Evolutionary conservation across 1,284 basidiomycete genomes (phyloP), one percentile per base, ranked within the genome.

Genomic region (Heterobasidion irregulare): DNA sequence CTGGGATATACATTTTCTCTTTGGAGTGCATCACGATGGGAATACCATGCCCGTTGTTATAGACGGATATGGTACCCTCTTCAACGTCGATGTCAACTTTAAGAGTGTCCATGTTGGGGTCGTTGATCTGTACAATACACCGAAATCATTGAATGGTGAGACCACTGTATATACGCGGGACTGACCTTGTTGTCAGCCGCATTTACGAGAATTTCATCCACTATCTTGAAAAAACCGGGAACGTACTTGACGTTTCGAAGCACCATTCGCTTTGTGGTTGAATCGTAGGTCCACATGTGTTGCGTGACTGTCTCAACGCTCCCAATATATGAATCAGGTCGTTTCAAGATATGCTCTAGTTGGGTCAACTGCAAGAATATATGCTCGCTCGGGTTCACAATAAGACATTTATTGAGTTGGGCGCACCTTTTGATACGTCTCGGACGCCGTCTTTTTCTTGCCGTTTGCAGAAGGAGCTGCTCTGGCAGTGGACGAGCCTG

Each of bases 181-280:
- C 67, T 53, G 60, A 91, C 96, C 85, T 99, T 99, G 75, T 99
- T 98, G 70, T 99, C 97, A 7, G 97, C 97, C 16, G 97, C 97
- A 68, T 99, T 99, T 64, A 99, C 97, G 6, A 99, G 79, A 65
- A 99, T 99, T 74, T 99, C 97, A 66, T 99, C 97, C 48, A 99
- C 89, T 67, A 99, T 99, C 79, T 99, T 99, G 83, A 97, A 97
- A 72, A 99, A 97, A 60, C 96, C 97, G 0, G 97, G 97, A 2
- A 98, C 95, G 67, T 89, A 99, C 61, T 84, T 92, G 62, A 94
- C 91, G 51, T 94, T 86, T 64, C 86, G 77, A 65, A 84, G 71
- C 1, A 84, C 83, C 84, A 97, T 92, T 44, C 84, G 83, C 65
- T 92, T 93, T 47, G 73, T 81, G 48, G 85, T 84, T 0, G 79